These are phyloP conservation scores for Arctostaphylos glauca DNA, from an alignment of 148 eudicot genomes.

Conservation along the genomic window DNA sequence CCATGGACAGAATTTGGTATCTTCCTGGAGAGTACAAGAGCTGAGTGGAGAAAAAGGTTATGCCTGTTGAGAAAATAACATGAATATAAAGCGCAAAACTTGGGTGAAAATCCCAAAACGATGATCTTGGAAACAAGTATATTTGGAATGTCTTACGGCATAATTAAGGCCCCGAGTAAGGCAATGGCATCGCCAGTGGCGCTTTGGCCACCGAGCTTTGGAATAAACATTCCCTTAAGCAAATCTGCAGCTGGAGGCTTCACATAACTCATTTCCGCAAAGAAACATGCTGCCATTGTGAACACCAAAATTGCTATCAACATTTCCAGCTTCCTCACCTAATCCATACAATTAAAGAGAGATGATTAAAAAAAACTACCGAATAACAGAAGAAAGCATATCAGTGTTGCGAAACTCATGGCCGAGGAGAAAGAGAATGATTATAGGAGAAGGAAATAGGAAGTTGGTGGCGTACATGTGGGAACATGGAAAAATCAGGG, in stretches of 20 bases:
- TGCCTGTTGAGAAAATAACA: slow-evolving; percentile 27
- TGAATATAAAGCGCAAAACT: not conserved
- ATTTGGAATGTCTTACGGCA: slow-evolving; percentile 47
- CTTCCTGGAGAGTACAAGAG: slow-evolving; percentile 59
- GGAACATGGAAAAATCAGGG: too few species aligned
- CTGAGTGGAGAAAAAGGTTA: slow-evolving; percentile 68
- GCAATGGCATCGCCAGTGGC: slow-evolving; percentile 80
- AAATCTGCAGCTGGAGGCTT: slow-evolving; percentile 60
- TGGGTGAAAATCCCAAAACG: not conserved
- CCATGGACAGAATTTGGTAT: slow-evolving; percentile 52
- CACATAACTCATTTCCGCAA: slow-evolving; percentile 61
- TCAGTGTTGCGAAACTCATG: too few species aligned
- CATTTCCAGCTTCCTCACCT: slow-evolving; percentile 72
- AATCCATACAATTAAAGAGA: not conserved
- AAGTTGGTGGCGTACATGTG: too few species aligned
- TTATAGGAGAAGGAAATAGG: too few species aligned
- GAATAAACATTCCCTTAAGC: slow-evolving; percentile 64
- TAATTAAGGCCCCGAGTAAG: slow-evolving; percentile 64
- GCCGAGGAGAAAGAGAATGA: too few species aligned
- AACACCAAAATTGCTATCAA: slow-evolving; percentile 58
- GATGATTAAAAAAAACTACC: not conserved
- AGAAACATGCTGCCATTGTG: slow-evolving; percentile 72
- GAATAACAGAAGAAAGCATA: not conserved
- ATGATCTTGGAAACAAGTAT: not conserved
- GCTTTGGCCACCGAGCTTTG: slow-evolving; percentile 53